phyloP scores from a whole-genome alignment of 2,329 filamentous ascomycete species.

The Fonsecaea pedrosoi region DNA sequence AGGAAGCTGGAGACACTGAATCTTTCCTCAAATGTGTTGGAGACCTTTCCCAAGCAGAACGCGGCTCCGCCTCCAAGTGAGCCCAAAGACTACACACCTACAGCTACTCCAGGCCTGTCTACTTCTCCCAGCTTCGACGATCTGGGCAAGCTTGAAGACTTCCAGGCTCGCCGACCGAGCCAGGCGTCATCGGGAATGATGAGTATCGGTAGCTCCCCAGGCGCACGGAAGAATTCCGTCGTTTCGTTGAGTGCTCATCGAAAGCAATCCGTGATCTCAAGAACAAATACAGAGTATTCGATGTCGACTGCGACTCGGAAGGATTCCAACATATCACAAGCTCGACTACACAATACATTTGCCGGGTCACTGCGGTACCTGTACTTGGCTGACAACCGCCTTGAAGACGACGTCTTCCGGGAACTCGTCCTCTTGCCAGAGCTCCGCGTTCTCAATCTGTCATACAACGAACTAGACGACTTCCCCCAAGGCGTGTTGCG shows the following conservation, averaged over 20 bases:
- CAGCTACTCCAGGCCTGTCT: conserved; percentile 58
- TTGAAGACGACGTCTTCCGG: conserved; percentile 95
- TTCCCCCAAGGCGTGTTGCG: conserved; percentile 87
- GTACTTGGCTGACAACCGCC: conserved; percentile 88
- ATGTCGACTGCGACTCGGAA: conserved; percentile 71
- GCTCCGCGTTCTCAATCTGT: conserved; percentile 86
- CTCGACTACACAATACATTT: conserved; percentile 81
- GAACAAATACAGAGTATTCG: conserved; percentile 65
- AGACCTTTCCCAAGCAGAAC: conserved; percentile 84
- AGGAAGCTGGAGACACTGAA: conserved; percentile 89
- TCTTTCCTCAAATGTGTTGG: conserved; percentile 90
- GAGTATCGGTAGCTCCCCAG: conserved; percentile 76
- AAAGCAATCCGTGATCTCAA: conserved; percentile 82
- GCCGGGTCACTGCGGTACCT: conserved; percentile 82
- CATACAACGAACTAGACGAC: conserved; percentile 93
- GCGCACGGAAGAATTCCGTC: conserved; percentile 77
- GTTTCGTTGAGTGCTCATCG: conserved; percentile 82
- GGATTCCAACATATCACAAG: conserved; percentile 82
- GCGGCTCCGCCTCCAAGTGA: conserved; percentile 70
- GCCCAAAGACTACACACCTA: conserved; percentile 52
- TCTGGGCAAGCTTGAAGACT: conserved; percentile 69
- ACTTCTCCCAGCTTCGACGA: conserved; percentile 79
- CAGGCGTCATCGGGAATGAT: conserved; percentile 78
- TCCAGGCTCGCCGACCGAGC: conserved; percentile 75
- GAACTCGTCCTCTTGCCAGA: conserved; percentile 83